Evolutionary conservation across 2,329 filamentous ascomycete species (phyloP).

Genomic region (Emmonsia crescens): DNA sequence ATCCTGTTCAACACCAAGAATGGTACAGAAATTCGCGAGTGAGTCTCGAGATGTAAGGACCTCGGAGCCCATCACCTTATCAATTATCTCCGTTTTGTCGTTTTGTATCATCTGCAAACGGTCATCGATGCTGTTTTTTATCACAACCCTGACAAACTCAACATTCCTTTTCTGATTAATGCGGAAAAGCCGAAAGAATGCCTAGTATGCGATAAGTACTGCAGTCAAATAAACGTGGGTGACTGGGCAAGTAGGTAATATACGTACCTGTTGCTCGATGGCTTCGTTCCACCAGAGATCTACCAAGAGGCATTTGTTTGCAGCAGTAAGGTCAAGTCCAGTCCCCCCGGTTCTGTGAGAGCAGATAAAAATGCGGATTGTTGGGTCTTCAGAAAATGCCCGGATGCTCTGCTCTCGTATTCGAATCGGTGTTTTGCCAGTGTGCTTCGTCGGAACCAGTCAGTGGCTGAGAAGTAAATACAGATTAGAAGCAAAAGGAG

Average conservation of each 20-base stretch:
- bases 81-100: constrained; percentile 34
- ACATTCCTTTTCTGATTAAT: constrained; percentile 54
- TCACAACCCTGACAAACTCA: constrained; percentile 47
- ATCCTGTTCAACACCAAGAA: constrained; percentile 10
- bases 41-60: constrained; percentile 11
- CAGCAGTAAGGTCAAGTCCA: constrained; percentile 50
- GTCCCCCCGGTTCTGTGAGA: constrained; percentile 48
- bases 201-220: constrained; percentile 14
- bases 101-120: constrained; percentile 46
- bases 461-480: background rate
- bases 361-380: constrained; percentile 42
- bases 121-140: constrained; percentile 48
- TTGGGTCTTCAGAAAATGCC: constrained; percentile 33
- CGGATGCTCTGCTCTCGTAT: constrained; percentile 38
- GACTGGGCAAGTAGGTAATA: background rate
- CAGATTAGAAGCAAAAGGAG: background rate
- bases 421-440: constrained; percentile 38
- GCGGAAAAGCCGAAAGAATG: constrained; percentile 51
- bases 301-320: constrained; percentile 46
- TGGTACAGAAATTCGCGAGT: constrained; percentile 5
- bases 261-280: constrained; percentile 47
- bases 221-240: background rate
- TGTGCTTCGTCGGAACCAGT: constrained; percentile 24
- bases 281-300: constrained; percentile 54
- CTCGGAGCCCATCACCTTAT: constrained; percentile 17